Percentiles rank a stretch among this genome's conserved stretches.
phyloP scores from a whole-genome alignment of 2,329 filamentous ascomycete species.

The Pseudocercospora musae region DNA sequence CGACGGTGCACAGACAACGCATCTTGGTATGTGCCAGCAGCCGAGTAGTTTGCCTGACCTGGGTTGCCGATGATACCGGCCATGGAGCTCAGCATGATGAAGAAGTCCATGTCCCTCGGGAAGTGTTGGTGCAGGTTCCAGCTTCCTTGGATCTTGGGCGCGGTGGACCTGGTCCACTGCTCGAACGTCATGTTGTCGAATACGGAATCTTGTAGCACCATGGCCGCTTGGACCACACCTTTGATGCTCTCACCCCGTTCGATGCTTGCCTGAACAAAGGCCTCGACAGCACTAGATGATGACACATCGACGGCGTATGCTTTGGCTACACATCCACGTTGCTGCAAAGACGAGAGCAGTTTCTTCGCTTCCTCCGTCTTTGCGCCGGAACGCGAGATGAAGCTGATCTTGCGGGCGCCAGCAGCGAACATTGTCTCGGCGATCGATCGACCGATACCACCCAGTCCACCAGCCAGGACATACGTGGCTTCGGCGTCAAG shows the following conservation, averaged over 20 bases:
- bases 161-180: conserved; percentile 6
- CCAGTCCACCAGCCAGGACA: conserved; percentile 26
- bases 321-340: neutral
- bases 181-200: conserved; percentile 27
- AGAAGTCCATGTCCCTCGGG: conserved; percentile 29
- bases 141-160: conserved; percentile 30
- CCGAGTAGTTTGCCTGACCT: conserved; percentile 28
- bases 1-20: conserved; percentile 26
- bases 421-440: conserved; percentile 17
- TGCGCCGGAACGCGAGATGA: neutral
- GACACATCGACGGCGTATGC: neutral
- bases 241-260: neutral
- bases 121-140: conserved; percentile 25
- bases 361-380: neutral
- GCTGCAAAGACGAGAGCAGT: neutral
- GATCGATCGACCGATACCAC: conserved; percentile 23
- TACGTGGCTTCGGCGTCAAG: conserved; percentile 14
- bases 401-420: conserved; percentile 18
- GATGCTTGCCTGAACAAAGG: neutral
- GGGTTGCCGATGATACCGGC: conserved; percentile 20
- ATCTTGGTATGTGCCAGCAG: conserved; percentile 24
- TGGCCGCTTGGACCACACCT: conserved; percentile 33
- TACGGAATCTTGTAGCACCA: conserved; percentile 27
- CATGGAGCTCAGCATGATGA: conserved; percentile 27
- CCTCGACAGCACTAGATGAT: neutral